Base-by-base conservation (phyloP, 371 early-diverging fungal genomes). In the Encephalitozoon romaleae region DNA sequence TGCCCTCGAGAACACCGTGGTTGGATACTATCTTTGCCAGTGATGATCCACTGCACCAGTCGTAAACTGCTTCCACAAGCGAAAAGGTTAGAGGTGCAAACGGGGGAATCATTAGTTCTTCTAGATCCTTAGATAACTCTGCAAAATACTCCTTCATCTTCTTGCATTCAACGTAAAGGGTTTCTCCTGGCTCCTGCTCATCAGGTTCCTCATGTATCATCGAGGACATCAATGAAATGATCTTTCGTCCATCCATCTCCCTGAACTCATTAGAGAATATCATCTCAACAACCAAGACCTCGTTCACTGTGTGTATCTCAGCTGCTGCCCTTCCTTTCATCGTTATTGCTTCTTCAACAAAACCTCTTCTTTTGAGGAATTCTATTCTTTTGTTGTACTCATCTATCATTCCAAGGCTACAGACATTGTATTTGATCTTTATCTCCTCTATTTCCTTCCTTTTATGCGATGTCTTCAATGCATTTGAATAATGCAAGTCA, bases 211-310 rank as follows among this genome's bases (percentile, higher is more conserved):
- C 82, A 65, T 66, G 55, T 49, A 84, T 73, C 70, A 80, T 82
- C 11, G 80, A 71, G 2, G 68, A 65, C 54, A 84, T 64, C 41
- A 77, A 41, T 15, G 69, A 72, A 18, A 84, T 65, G 42, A 82
- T 77, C 12, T 78, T 43, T 0, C 21, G 28, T 30, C 76, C 59
- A 26, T 26, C 11, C 32, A 78, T 72, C 30, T 39, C 12, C n/a
- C 74, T 47, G 67, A 82, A 74, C 30, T 69, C 53, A 64, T 80
- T 80, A 12, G 76, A 73, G 21, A 84, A 74, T 12, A 82, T 72
- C 69, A 84, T 68, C 59, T 84, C 84, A 42, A 81, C 81, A 39
- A 80, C 83, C 25, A 84, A 59, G 59, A 84, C 71, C 42, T 80
- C 82, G 39, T 82, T 76, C 23, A 84, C 81, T 1, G 84, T 74